Conservation (phyloP, 2,329 filamentous ascomycete species). For the Colletotrichum coccodes region DNA sequence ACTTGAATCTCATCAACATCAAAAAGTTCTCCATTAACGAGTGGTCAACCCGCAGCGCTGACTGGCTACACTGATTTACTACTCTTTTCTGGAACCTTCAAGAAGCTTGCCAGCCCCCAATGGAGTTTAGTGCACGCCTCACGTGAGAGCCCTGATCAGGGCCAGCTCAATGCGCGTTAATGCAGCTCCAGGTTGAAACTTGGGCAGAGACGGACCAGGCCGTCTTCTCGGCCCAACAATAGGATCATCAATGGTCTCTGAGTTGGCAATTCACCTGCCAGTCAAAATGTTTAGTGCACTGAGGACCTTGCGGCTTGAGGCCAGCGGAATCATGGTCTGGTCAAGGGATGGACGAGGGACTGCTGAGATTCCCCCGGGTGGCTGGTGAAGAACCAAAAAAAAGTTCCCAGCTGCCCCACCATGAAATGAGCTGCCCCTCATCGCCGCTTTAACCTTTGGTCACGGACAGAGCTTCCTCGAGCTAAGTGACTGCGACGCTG, state of each 20-base stretch:
- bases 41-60: background rate
- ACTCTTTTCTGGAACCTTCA: slow-evolving; percentile 54
- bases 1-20: slow-evolving; percentile 27
- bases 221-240: slow-evolving; percentile 10
- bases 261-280: slow-evolving; percentile 25
- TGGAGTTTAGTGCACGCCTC: slow-evolving; percentile 39
- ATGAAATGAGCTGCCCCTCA: slow-evolving; percentile 65
- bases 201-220: slow-evolving; percentile 3
- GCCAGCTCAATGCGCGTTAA: slow-evolving; percentile 27
- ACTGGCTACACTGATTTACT: slow-evolving; percentile 27
- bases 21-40: slow-evolving; percentile 30
- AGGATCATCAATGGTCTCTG: slow-evolving; percentile 14
- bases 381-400: slow-evolving; percentile 34
- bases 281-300: slow-evolving; percentile 14
- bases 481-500: slow-evolving; percentile 18
- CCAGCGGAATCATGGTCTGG: background rate
- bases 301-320: background rate
- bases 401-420: slow-evolving; percentile 63
- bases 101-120: slow-evolving; percentile 42
- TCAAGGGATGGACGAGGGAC: slow-evolving; percentile 16
- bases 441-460: slow-evolving; percentile 68
- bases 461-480: slow-evolving; percentile 43
- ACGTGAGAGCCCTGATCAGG: slow-evolving; percentile 34
- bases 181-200: slow-evolving; percentile 26
- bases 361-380: slow-evolving; percentile 14